Conservation (phyloP, 2,329 filamentous ascomycete species). For the Phaeoacremonium minimum region DNA sequence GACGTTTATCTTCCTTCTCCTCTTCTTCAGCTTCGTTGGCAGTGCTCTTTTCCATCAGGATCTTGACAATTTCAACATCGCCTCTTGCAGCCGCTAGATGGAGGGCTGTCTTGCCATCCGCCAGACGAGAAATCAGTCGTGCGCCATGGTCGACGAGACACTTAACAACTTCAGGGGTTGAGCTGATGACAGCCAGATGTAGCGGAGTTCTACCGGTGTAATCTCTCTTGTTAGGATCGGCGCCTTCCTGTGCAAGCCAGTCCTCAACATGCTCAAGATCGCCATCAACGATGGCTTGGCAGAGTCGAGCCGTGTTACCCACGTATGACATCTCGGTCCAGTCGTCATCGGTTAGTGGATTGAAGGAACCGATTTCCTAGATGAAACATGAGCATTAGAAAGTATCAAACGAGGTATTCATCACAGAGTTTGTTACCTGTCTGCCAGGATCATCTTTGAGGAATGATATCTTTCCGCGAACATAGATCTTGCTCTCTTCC, state of each 20-base stretch:
- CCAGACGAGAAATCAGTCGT: constrained; percentile 68
- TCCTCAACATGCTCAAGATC: constrained; percentile 66
- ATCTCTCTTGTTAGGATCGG: constrained; percentile 70
- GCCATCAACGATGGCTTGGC: constrained; percentile 74
- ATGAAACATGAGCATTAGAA: neutral
- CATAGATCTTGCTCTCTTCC: constrained; percentile 70
- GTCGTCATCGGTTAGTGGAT: constrained; percentile 75
- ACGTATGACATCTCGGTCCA: constrained; percentile 93
- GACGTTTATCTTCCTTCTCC: constrained; percentile 50
- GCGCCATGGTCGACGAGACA: constrained; percentile 68
- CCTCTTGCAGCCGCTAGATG: constrained; percentile 75
- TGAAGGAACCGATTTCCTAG: constrained; percentile 60
- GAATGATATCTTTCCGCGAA: constrained; percentile 70
- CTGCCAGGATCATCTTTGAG: constrained; percentile 78
- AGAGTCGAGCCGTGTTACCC: constrained; percentile 71
- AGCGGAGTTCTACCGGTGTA: constrained; percentile 76
- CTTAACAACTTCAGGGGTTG: constrained; percentile 66
- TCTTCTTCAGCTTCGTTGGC: constrained; percentile 67
- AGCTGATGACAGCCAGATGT: constrained; percentile 68
- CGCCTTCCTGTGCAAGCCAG: constrained; percentile 64
- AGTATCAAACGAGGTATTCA: neutral
- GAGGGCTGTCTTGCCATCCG: constrained; percentile 77
- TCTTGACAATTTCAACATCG: constrained; percentile 62
- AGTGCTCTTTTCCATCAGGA: constrained; percentile 69
- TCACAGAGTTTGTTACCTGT: constrained; percentile 36